A percentile compares a stretch with the other conserved stretches of the same genome.
These are phyloP conservation scores for Epichloe bromicola DNA, from an alignment of 2,329 filamentous ascomycete species.

Conservation along the genomic window DNA sequence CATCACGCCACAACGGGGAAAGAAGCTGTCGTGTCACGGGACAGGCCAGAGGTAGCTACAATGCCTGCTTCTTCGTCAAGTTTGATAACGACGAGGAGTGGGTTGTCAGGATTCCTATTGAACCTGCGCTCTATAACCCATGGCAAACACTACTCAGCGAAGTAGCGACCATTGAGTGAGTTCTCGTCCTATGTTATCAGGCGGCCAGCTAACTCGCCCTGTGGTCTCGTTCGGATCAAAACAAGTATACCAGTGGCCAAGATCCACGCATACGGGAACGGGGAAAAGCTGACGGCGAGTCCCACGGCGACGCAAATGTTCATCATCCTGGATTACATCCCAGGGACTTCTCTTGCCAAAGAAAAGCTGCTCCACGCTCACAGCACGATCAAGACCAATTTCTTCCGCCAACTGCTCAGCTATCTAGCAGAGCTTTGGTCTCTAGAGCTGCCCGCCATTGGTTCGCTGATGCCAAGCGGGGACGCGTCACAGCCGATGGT, in stretches of 20 bases:
- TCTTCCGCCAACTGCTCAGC: no score
- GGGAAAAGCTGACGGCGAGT: constrained; percentile 2
- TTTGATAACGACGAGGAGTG: constrained; percentile 1
- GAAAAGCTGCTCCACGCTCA: no score
- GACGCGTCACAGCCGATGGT: not conserved
- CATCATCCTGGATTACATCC: not conserved
- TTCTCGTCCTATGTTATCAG: no score
- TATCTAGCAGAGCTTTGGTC: not conserved
- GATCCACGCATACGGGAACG: constrained; percentile 10
- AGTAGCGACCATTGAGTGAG: no score
- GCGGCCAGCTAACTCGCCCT: not conserved
- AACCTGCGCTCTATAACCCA: not conserved
- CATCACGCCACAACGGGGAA: no score
- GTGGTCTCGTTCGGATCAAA: constrained; percentile 7
- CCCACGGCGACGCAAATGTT: constrained; percentile 1
- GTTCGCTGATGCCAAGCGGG: not conserved
- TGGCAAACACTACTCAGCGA: not conserved
- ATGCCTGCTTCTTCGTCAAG: constrained; percentile 13
- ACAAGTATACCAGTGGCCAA: constrained; percentile 13
- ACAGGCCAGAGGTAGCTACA: constrained; percentile 11
- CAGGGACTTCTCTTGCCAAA: not conserved
- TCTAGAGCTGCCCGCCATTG: constrained; percentile 1
- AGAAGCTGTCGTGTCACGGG: constrained; percentile 7
- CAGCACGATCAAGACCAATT: no score
- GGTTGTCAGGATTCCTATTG: constrained; percentile 1